Evolutionary conservation across 1,139 yeast genomes (phyloP).

Genomic region (Protomyces macrosporus): DNA sequence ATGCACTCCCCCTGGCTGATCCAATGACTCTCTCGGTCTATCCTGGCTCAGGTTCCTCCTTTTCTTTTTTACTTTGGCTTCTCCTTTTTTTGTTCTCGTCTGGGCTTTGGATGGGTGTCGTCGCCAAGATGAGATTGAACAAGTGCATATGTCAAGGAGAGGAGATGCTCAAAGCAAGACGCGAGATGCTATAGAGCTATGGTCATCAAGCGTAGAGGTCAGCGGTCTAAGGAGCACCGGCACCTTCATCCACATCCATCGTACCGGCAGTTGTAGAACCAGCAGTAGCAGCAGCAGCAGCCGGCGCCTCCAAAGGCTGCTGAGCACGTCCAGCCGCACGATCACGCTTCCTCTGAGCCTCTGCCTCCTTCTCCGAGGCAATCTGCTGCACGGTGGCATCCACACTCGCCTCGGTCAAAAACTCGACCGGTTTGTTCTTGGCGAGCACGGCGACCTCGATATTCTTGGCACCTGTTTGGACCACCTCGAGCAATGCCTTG

Average conservation of each 20-base stretch:
- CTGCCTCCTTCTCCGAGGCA: constrained; percentile 86
- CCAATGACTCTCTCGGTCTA: no score
- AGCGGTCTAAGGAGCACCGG: background rate
- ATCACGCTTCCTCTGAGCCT: constrained; percentile 73
- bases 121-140: no score
- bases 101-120: no score
- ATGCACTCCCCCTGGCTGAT: no score
- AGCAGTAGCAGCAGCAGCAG: constrained; percentile 2
- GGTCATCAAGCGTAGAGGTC: no score
- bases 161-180: no score
- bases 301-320: background rate
- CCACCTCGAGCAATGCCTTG: constrained; percentile 86
- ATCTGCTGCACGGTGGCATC: constrained; percentile 72
- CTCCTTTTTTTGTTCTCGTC: no score
- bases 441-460: constrained; percentile 86
- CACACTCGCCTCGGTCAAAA: constrained; percentile 61
- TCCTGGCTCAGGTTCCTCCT: no score
- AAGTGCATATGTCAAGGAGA: no score
- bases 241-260: background rate
- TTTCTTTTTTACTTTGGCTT: no score
- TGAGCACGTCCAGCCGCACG: constrained; percentile 14
- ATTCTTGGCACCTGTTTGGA: constrained; percentile 95
- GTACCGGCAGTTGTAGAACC: background rate
- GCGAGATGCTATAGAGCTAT: no score
- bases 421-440: constrained; percentile 50